phyloP scores from a whole-genome alignment of 805 yeast species.

The Yarrowia divulgata region DNA sequence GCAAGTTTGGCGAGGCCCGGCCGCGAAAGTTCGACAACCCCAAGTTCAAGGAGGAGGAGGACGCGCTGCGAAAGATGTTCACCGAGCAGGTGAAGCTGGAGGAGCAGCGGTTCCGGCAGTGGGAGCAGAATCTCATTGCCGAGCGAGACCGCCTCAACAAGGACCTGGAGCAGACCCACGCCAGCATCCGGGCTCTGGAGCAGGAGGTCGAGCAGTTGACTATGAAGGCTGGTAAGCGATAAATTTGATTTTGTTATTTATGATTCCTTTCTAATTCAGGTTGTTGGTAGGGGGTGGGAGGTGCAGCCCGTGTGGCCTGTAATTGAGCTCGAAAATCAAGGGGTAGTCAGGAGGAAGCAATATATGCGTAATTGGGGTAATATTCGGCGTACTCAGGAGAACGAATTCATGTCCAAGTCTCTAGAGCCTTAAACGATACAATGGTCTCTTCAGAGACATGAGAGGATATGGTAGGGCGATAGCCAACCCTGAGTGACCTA shows the following conservation, averaged over 20 bases:
- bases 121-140: conserved; percentile 96
- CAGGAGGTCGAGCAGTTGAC: conserved; percentile 47
- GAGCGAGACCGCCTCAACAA: conserved; percentile 93
- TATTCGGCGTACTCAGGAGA: no score
- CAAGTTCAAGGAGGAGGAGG: conserved; percentile 95
- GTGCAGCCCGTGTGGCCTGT: no score
- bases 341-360: no score
- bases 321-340: no score
- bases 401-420: no score
- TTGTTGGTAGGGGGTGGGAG: conserved; percentile 6
- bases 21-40: conserved; percentile 69
- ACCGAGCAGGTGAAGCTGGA: conserved; percentile 97
- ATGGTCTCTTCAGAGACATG: no score
- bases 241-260: conserved; percentile 35
- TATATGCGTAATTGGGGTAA: no score
- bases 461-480: no score
- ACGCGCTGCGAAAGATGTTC: conserved; percentile 88
- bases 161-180: conserved; percentile 88
- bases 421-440: no score
- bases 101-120: conserved; percentile 96
- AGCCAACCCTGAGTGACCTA: no score
- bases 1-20: conserved; percentile 54
- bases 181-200: conserved; percentile 51
- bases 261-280: conserved; percentile 29
- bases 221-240: conserved; percentile 43